Percentiles rank a stretch among this genome's conserved stretches.
phyloP scores from a whole-genome alignment of 2,329 filamentous ascomycete species.

The Cryphonectria japonica region DNA sequence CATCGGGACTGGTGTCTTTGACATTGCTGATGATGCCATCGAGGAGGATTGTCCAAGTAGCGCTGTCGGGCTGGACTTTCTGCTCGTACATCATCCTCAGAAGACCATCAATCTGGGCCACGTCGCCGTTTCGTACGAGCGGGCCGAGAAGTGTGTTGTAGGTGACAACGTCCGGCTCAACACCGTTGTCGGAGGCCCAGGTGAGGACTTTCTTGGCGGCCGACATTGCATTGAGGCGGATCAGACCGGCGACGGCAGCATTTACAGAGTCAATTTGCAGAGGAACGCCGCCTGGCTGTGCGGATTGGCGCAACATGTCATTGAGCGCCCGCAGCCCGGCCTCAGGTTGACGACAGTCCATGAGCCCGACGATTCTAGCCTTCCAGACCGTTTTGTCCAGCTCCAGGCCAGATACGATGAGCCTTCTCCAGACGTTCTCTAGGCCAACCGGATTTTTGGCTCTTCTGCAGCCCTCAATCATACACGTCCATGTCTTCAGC shows the following conservation, averaged over 20 bases:
- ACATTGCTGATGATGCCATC: slow-evolving; percentile 57
- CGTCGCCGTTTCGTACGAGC: slow-evolving; percentile 54
- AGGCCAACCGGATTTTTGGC: slow-evolving; percentile 63
- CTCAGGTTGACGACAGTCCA: slow-evolving; percentile 57
- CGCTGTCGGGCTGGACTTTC: slow-evolving; percentile 62
- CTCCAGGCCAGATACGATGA: slow-evolving; percentile 58
- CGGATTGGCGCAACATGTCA: slow-evolving; percentile 60
- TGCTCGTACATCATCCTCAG: slow-evolving; percentile 62
- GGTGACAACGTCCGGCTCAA: slow-evolving; percentile 60
- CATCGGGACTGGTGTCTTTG: slow-evolving; percentile 44
- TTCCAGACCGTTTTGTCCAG: slow-evolving; percentile 73
- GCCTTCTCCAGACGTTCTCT: slow-evolving; percentile 68
- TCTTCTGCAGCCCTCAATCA: slow-evolving; percentile 72
- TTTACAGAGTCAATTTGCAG: slow-evolving; percentile 65
- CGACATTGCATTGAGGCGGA: slow-evolving; percentile 51
- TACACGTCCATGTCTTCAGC: slow-evolving; percentile 69
- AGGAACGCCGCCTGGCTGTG: slow-evolving; percentile 36
- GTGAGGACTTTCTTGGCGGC: slow-evolving; percentile 58
- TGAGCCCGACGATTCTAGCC: slow-evolving; percentile 67
- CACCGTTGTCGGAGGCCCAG: slow-evolving; percentile 61
- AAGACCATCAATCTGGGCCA: slow-evolving; percentile 54
- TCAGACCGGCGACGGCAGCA: slow-evolving; percentile 66
- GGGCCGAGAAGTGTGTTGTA: slow-evolving; percentile 73
- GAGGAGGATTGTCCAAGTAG: slow-evolving; percentile 75
- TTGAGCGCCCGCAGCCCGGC: slow-evolving; percentile 66